Conservation (phyloP, 2,329 filamentous ascomycete genomes). For the Aureobasidium namibiae region DNA sequence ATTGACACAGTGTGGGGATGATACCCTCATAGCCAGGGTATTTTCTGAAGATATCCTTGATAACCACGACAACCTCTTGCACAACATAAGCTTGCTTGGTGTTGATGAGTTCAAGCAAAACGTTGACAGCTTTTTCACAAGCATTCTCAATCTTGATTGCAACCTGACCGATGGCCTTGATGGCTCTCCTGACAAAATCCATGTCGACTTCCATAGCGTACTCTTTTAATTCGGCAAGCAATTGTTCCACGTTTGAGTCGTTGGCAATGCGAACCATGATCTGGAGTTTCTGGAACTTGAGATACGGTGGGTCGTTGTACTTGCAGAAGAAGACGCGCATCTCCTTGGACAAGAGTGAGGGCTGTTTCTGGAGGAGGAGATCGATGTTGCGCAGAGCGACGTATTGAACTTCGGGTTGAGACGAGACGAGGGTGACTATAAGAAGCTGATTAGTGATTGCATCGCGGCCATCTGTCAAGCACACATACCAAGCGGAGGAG, state of each 20-base stretch:
- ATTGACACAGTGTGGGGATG: constrained; percentile 90
- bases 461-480: background rate
- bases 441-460: constrained; percentile 19
- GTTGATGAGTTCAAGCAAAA: constrained; percentile 84
- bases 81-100: constrained; percentile 99
- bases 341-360: constrained; percentile 94
- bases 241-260: constrained; percentile 89
- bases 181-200: constrained; percentile 91
- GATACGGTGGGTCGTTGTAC: constrained; percentile 96
- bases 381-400: constrained; percentile 95
- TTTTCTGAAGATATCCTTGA: constrained; percentile 96
- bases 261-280: constrained; percentile 99
- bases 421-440: constrained; percentile 86
- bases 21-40: constrained; percentile 98
- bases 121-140: constrained; percentile 91
- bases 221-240: constrained; percentile 90
- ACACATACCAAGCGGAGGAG: constrained; percentile 71
- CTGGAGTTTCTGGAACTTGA: constrained; percentile 95
- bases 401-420: constrained; percentile 94
- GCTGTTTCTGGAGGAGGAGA: constrained; percentile 86
- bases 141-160: constrained; percentile 97
- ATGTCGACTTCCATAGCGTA: constrained; percentile 98
- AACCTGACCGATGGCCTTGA: constrained; percentile 94
- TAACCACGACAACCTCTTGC: constrained; percentile 96
- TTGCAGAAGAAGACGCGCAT: constrained; percentile 99